Percentiles rank a stretch among this genome's conserved stretches.
Evolutionary conservation across 768 basidiomycete genomes (phyloP).

Genomic region (Rhodosporidiobolus odoratus): DNA sequence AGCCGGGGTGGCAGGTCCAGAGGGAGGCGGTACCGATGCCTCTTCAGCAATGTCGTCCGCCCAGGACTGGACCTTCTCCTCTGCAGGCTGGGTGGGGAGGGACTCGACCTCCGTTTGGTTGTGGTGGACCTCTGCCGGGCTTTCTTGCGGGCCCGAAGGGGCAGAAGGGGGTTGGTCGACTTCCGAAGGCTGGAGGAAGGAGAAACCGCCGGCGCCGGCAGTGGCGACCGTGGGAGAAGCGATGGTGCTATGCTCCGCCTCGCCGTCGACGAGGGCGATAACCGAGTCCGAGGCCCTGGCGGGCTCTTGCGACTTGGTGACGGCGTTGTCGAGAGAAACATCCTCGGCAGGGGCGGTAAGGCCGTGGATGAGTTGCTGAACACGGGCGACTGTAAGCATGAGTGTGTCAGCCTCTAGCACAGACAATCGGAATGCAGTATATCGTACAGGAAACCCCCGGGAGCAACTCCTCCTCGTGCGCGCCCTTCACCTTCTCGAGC

Average conservation of each 20-base stretch:
- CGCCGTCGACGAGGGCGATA: slow-evolving; percentile 33
- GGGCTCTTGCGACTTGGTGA: slow-evolving; percentile 12
- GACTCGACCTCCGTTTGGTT: background rate
- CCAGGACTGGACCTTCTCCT: slow-evolving; percentile 36
- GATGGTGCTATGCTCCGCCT: slow-evolving; percentile 8
- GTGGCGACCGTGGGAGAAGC: background rate
- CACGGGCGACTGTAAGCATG: slow-evolving; percentile 16
- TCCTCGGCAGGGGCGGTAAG: slow-evolving; percentile 35
- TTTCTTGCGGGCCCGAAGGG: background rate
- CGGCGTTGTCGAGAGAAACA: slow-evolving; percentile 1
- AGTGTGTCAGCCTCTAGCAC: background rate
- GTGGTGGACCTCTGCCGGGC: background rate
- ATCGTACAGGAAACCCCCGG: slow-evolving; percentile 40
- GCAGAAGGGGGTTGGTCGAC: slow-evolving; percentile 12
- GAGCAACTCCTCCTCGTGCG: slow-evolving; percentile 30
- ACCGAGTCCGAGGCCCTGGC: slow-evolving; percentile 20
- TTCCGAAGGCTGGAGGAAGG: slow-evolving; percentile 41
- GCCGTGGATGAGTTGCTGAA: slow-evolving; percentile 40
- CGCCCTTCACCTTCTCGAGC: slow-evolving; percentile 31
- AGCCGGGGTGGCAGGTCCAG: slow-evolving; percentile 9
- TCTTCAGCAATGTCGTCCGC: slow-evolving; percentile 28
- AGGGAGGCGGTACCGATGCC: slow-evolving; percentile 6
- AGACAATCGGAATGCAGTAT: background rate
- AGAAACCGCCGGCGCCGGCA: background rate
- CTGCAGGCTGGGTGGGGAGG: background rate